Conservation (phyloP, 148 eudicot species). For the Rhododendron williamsianum region DNA sequence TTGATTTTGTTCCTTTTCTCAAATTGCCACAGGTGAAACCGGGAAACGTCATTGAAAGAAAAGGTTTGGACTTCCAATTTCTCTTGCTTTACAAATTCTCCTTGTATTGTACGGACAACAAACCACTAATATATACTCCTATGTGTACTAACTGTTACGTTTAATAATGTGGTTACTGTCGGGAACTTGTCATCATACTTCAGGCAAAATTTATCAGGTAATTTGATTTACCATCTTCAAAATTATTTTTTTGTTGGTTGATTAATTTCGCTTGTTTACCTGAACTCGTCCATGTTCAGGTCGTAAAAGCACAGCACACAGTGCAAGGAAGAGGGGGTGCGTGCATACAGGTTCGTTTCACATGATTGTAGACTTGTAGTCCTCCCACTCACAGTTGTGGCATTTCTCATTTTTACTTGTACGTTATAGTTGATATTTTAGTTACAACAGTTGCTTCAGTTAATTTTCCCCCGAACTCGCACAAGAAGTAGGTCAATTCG, state of each 20-base stretch:
- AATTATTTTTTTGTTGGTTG: not conserved
- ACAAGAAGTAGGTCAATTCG: not conserved
- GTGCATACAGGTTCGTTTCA: conserved; percentile 61
- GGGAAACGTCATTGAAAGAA: conserved; percentile 69
- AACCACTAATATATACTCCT: not conserved
- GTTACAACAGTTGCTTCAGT: not conserved
- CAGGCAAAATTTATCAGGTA: conserved; percentile 80
- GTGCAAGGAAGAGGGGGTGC: conserved; percentile 95
- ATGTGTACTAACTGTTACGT: not conserved
- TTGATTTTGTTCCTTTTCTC: not conserved
- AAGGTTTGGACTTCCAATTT: conserved; percentile 40
- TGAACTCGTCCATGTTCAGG: conserved; percentile 30
- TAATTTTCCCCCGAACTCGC: not conserved
- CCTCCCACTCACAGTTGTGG: not conserved
- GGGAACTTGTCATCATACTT: conserved; percentile 4
- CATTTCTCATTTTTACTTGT: not conserved
- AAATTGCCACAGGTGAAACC: conserved; percentile 52
- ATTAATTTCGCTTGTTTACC: not conserved
- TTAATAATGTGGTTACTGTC: not conserved
- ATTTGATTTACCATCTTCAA: not conserved
- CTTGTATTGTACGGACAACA: not conserved
- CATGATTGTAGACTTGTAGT: not conserved
- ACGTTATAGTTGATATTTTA: not conserved
- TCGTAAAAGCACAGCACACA: conserved; percentile 75
- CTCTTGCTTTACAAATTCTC: not conserved